A percentile compares a stretch with the other conserved stretches of the same genome.
Conservation (phyloP, 192 early-diverging fungal genomes). For the Backusella psychrophila region DNA sequence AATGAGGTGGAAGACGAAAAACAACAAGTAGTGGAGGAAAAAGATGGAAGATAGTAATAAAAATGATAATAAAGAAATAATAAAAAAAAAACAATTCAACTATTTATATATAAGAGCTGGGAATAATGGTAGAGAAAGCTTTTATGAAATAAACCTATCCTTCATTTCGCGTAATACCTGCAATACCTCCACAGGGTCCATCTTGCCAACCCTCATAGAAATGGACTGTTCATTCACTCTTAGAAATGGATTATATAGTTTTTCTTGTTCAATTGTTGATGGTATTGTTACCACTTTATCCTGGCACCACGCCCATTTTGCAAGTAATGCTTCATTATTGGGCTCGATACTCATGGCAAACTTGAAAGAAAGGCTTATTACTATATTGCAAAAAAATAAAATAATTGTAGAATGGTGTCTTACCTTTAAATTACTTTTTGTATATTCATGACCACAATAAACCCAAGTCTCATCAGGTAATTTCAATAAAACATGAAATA, state of each 20-base stretch:
- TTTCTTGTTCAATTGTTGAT: conserved; percentile 87
- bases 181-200: conserved; percentile 74
- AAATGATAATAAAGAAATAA: not conserved
- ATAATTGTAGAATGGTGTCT: not conserved
- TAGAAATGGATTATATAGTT: conserved; percentile 87
- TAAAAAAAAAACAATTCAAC: not conserved
- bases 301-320: conserved; percentile 64
- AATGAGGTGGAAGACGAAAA: not conserved
- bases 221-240: conserved; percentile 66
- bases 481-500: conserved; percentile 51
- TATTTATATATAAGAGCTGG: not conserved
- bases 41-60: not conserved
- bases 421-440: conserved; percentile 48
- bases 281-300: conserved; percentile 62
- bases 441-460: conserved; percentile 62
- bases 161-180: conserved; percentile 77
- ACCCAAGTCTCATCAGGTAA: conserved; percentile 61
- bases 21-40: not conserved
- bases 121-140: not conserved
- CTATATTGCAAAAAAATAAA: not conserved
- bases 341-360: conserved; percentile 84
- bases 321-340: conserved; percentile 61
- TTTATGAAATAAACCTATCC: conserved; percentile 40
- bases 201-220: conserved; percentile 53
- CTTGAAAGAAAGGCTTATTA: conserved; percentile 10